Percentiles rank a stretch among this genome's conserved stretches.
Conservation (phyloP, 2,329 filamentous ascomycete genomes). For the Cercospora sp. region DNA sequence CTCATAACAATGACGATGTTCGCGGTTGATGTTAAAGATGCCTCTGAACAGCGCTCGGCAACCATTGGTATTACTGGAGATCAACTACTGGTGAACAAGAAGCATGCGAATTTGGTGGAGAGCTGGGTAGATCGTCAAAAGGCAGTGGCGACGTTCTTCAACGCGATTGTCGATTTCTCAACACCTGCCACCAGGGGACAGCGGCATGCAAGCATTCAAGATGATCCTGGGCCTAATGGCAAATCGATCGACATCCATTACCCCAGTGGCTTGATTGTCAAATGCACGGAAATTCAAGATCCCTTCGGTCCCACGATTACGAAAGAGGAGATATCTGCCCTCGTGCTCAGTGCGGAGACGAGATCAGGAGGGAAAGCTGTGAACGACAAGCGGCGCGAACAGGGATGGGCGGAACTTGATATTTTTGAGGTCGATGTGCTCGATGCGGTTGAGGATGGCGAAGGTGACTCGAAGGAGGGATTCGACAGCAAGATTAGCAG, state of each 20-base stretch:
- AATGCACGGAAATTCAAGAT: constrained; percentile 83
- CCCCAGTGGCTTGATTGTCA: constrained; percentile 64
- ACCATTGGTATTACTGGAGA: constrained; percentile 89
- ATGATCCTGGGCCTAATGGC: constrained; percentile 50
- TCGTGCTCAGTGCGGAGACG: constrained; percentile 88
- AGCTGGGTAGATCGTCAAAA: constrained; percentile 74
- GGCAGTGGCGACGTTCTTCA: constrained; percentile 70
- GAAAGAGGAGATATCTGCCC: constrained; percentile 71
- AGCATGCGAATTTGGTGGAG: constrained; percentile 77
- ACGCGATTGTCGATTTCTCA: constrained; percentile 60
- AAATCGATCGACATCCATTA: constrained; percentile 59
- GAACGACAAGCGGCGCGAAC: constrained; percentile 75
- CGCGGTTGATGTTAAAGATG: constrained; percentile 55
- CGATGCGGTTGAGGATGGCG: constrained; percentile 56
- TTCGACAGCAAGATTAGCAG: constrained; percentile 90
- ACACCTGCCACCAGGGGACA: constrained; percentile 37
- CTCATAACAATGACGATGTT: constrained; percentile 84
- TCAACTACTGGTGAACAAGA: constrained; percentile 82
- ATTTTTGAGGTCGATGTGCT: constrained; percentile 90
- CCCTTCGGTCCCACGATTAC: constrained; percentile 88
- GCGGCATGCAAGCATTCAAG: constrained; percentile 43
- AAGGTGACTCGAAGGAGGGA: constrained; percentile 49
- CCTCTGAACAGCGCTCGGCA: constrained; percentile 53
- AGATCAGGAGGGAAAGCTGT: constrained; percentile 78
- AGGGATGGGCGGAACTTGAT: constrained; percentile 72